phyloP scores from a whole-genome alignment of 192 early-diverging fungal species.

The Rhizoclosmatium sp. region DNA sequence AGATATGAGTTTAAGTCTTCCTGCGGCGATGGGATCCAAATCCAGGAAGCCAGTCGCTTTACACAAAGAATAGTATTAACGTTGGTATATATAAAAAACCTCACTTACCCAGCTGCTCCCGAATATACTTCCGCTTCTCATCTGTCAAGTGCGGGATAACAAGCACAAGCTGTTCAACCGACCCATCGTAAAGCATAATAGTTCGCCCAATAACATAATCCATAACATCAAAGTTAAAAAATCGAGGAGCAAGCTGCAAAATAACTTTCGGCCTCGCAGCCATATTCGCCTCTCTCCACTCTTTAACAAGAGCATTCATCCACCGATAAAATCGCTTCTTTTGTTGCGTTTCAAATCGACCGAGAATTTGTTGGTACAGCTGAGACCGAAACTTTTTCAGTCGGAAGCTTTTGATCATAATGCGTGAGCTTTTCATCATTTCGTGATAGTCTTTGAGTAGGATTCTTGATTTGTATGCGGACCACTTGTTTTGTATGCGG shows the following conservation, averaged over 20 bases:
- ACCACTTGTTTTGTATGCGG: constrained; percentile 26
- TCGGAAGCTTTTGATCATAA: constrained; percentile 20
- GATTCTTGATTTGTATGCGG: not conserved
- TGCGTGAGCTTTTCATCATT: not conserved
- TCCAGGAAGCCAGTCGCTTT: constrained; percentile 34
- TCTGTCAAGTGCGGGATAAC: constrained; percentile 19
- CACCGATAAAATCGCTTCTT: constrained; percentile 34
- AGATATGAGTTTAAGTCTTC: constrained; percentile 24
- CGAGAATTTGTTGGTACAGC: constrained; percentile 11
- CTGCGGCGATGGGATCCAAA: constrained; percentile 28
- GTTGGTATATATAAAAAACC: too few species aligned
- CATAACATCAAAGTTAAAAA: constrained; percentile 17
- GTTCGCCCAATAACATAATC: constrained; percentile 32
- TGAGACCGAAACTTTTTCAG: constrained; percentile 19
- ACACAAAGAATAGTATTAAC: not conserved
- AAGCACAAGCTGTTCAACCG: constrained; percentile 13
- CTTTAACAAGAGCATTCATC: constrained; percentile 6
- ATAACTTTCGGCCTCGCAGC: constrained; percentile 15
- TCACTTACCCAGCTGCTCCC: constrained; percentile 25
- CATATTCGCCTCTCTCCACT: constrained; percentile 20
- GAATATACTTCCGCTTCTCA: constrained; percentile 34
- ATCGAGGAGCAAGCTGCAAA: constrained; percentile 22
- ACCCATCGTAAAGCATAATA: constrained; percentile 15
- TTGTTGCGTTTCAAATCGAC: constrained; percentile 31
- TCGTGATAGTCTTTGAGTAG: constrained; percentile 9